These are phyloP conservation scores for Eutrema yunnanense DNA, from an alignment of 345 rosid genomes.

Conservation along the genomic window DNA sequence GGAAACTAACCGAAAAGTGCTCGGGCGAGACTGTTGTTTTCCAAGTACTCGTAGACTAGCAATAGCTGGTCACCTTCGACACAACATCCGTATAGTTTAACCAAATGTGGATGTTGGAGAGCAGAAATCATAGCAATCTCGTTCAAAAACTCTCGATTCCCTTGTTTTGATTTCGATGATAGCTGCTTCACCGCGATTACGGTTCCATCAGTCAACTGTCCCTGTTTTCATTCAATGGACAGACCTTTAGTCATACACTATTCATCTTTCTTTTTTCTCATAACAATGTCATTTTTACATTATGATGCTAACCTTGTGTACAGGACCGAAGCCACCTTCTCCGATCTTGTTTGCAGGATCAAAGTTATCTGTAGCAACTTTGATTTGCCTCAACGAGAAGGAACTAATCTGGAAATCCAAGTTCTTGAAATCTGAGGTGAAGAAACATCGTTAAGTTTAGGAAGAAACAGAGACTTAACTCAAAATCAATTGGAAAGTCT, in stretches of 20 bases:
- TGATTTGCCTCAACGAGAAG: constrained; percentile 48
- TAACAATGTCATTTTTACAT: not conserved
- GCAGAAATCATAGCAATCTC: constrained; percentile 62
- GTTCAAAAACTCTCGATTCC: constrained; percentile 51
- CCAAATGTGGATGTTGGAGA: constrained; percentile 54
- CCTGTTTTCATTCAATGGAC: constrained; percentile 30
- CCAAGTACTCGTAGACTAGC: constrained; percentile 52
- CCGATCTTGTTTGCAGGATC: constrained; percentile 48
- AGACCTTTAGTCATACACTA: not conserved
- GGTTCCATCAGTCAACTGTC: constrained; percentile 42
- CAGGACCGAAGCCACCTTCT: constrained; percentile 75
- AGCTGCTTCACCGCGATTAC: constrained; percentile 51
- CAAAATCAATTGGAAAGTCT: not conserved
- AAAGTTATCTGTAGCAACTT: constrained; percentile 50
- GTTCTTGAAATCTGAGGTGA: constrained; percentile 35
- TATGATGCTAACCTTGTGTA: constrained; percentile 44
- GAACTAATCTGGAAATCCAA: constrained; percentile 37
- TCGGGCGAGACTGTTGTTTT: constrained; percentile 48
- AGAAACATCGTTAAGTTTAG: not conserved
- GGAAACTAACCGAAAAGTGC: constrained; percentile 39
- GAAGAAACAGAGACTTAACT: not conserved
- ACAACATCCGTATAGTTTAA: constrained; percentile 50
- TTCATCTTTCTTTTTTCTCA: not conserved
- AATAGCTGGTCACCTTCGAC: constrained; percentile 51
- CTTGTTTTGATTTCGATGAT: constrained; percentile 52